Evolutionary conservation across 371 early-diverging fungal species (phyloP).

Genomic region (Synchytrium microbalum): DNA sequence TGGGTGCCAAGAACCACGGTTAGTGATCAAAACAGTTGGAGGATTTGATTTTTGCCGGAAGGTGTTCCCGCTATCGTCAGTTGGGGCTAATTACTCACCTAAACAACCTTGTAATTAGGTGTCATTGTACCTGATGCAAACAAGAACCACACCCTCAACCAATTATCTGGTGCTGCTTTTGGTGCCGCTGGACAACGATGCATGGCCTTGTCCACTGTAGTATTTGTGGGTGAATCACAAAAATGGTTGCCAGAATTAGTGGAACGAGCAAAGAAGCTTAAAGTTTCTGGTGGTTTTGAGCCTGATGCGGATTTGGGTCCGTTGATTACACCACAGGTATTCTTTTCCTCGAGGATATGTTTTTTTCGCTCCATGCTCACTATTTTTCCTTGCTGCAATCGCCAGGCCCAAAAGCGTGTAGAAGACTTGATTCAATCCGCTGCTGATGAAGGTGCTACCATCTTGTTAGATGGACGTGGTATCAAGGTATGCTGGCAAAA

Average conservation of each 20-base stretch:
- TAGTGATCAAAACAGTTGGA: background rate
- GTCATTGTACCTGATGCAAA: constrained; percentile 88
- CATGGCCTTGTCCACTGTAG: constrained; percentile 78
- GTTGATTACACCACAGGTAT: constrained; percentile 57
- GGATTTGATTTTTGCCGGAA: background rate
- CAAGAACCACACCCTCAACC: constrained; percentile 81
- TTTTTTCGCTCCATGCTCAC: too few species aligned
- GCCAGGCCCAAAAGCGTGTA: constrained; percentile 70
- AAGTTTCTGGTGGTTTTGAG: constrained; percentile 83
- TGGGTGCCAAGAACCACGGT: constrained; percentile 95
- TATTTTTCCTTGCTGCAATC: constrained; percentile 1
- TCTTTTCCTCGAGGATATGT: background rate
- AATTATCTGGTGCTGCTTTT: constrained; percentile 89
- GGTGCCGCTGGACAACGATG: constrained; percentile 94
- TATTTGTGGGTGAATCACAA: constrained; percentile 83
- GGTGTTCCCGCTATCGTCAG: constrained; percentile 2
- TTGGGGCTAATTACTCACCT: constrained; percentile 68
- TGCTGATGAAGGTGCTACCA: constrained; percentile 80
- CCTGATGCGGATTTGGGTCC: constrained; percentile 86
- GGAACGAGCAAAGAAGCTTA: constrained; percentile 76
- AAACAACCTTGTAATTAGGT: constrained; percentile 93
- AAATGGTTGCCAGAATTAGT: constrained; percentile 85
- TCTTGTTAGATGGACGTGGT: constrained; percentile 87
- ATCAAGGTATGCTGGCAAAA: constrained; percentile 31
- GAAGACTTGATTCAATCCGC: constrained; percentile 71